Evolutionary conservation across 768 basidiomycete species (phyloP).

Genomic region (Mycena vulgaris): DNA sequence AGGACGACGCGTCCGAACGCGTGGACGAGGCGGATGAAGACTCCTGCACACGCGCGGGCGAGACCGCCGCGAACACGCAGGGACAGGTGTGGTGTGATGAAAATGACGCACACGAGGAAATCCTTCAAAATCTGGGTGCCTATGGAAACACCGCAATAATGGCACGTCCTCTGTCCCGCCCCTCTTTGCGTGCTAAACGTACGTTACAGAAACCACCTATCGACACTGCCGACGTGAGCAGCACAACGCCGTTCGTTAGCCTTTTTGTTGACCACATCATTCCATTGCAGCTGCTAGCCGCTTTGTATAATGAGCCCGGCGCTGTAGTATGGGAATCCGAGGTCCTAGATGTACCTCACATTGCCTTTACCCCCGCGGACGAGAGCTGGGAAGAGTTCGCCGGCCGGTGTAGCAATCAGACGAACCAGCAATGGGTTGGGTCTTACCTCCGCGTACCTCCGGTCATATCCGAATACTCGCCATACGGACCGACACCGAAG

Average conservation of each 20-base stretch:
- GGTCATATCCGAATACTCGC: constrained; percentile 12
- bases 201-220: not conserved
- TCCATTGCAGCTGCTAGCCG: constrained; percentile 28
- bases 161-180: not conserved
- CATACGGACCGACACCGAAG: constrained; percentile 30
- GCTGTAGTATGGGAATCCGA: constrained; percentile 26
- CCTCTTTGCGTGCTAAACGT: not conserved
- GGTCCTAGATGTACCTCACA: constrained; percentile 56
- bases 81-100: constrained; percentile 15
- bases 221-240: constrained; percentile 17
- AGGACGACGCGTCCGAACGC: constrained; percentile 16
- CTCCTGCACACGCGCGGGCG: not conserved
- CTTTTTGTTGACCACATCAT: constrained; percentile 7
- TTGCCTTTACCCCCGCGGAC: constrained; percentile 67
- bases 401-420: constrained; percentile 54
- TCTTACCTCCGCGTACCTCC: constrained; percentile 53
- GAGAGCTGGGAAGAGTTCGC: constrained; percentile 54
- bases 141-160: constrained; percentile 19
- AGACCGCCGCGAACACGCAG: not conserved
- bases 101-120: constrained; percentile 25
- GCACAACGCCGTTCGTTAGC: no score
- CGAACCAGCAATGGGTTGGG: constrained; percentile 51
- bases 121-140: constrained; percentile 13
- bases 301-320: constrained; percentile 9
- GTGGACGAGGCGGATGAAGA: constrained; percentile 1